These are phyloP conservation scores for Pichia terricola DNA, from an alignment of 1,139 yeast species.

Conservation along the genomic window DNA sequence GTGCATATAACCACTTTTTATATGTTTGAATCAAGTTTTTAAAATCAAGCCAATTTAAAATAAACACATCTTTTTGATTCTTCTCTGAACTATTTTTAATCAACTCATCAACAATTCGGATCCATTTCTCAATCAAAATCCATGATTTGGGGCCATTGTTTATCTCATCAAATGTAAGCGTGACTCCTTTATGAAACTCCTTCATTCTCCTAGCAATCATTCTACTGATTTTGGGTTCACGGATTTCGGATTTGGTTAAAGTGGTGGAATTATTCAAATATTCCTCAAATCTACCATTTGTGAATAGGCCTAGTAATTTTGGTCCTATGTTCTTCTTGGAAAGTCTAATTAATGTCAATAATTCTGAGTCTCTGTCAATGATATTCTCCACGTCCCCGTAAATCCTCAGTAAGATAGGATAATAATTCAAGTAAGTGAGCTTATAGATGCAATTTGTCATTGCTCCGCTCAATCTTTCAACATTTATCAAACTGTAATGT, in stretches of 20 bases:
- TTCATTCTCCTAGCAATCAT: constrained; percentile 95
- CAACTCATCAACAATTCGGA: constrained; percentile 39
- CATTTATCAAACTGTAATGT: constrained; percentile 33
- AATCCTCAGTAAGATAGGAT: constrained; percentile 56
- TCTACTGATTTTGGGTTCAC: constrained; percentile 67
- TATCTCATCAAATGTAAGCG: constrained; percentile 45
- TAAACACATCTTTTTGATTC: constrained; percentile 34
- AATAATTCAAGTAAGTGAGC: constrained; percentile 35
- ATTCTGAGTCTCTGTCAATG: constrained; percentile 78
- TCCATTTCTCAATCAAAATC: constrained; percentile 68
- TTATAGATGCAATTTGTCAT: constrained; percentile 84
- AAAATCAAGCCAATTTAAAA: constrained; percentile 42
- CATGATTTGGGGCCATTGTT: constrained; percentile 58
- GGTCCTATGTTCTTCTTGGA: constrained; percentile 83
- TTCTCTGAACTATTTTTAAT: constrained; percentile 22
- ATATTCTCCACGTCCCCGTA: constrained; percentile 89
- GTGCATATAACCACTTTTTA: constrained; percentile 50
- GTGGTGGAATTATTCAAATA: constrained; percentile 75
- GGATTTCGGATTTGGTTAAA: constrained; percentile 59
- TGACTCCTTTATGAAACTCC: constrained; percentile 77
- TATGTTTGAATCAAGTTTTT: constrained; percentile 40
- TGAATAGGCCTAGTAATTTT: constrained; percentile 73
- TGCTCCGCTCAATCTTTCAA: constrained; percentile 79
- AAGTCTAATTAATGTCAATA: constrained; percentile 61
- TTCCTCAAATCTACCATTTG: constrained; percentile 89